phyloP scores from a whole-genome alignment of 2,329 filamentous ascomycete species.

The Aspergillus sp. region DNA sequence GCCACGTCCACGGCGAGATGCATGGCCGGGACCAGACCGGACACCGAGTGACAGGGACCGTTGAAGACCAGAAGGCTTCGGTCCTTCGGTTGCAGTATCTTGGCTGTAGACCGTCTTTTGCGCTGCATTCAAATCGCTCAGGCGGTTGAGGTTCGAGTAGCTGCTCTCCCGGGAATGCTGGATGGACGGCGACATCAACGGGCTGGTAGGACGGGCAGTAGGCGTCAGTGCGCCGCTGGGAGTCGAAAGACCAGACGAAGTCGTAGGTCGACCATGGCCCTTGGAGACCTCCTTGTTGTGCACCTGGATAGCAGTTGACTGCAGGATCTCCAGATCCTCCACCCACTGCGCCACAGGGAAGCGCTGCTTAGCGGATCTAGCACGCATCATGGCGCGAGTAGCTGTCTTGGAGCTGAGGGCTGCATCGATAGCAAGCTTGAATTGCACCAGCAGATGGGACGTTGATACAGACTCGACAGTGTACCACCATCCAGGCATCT shows the following conservation, averaged over 20 bases:
- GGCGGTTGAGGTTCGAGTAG: constrained; percentile 28
- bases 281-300: constrained; percentile 39
- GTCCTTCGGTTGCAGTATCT: constrained; percentile 16
- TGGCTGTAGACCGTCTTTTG: constrained; percentile 40
- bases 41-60: constrained; percentile 41
- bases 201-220: too few relatives aligned
- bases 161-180: constrained; percentile 31
- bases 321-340: constrained; percentile 62
- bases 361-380: constrained; percentile 63
- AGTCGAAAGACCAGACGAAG: constrained; percentile 38
- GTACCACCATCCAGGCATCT: constrained; percentile 72
- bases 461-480: constrained; percentile 66
- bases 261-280: constrained; percentile 34
- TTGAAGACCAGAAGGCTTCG: constrained; percentile 32
- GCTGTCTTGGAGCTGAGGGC: constrained; percentile 53
- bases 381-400: constrained; percentile 53
- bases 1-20: constrained; percentile 25
- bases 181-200: constrained; percentile 32
- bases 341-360: constrained; percentile 69
- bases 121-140: constrained; percentile 33
- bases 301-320: constrained; percentile 59
- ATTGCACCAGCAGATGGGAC: constrained; percentile 63
- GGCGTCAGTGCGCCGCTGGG: constrained; percentile 14
- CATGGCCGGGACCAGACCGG: constrained; percentile 40
- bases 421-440: constrained; percentile 61